Evolutionary conservation across 2,329 filamentous ascomycete species (phyloP), one percentile per base, ranked within the genome.

Genomic region (Dactylellina sp.): DNA sequence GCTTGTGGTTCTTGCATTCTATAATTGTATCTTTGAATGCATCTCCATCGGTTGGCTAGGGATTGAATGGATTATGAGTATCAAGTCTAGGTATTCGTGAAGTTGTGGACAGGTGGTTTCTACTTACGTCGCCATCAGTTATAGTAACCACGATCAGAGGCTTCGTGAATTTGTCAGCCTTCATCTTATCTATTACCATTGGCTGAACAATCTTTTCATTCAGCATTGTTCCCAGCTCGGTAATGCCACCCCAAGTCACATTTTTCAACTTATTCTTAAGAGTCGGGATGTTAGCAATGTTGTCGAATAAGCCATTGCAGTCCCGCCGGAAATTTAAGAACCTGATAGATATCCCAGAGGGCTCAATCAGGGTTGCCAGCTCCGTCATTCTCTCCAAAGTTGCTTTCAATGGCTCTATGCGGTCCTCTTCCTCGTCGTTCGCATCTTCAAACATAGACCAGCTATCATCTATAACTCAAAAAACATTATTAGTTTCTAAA

Each of bases 41-140:
- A 28, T 55, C 20, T 2, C 25, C 65, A 16, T 25, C 28, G 9
- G 22, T 37, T 1, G 65, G 65, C 65, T 71, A 53, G 44, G 7
- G n/a, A 35, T 7, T 20, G 25, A 44, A 59, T 9, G 37, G 7
- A 14, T 16, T 7, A 25, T 25, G 3, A 60, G 55, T 20, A 35
- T 3, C 3, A 12, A 12, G 4, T n/a, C 18, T 56, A 9, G 9
- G 40, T 28, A 7, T 25, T 6, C 7, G 24, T 32, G 18, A n/a
- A 32, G 32, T 11, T 9, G 11, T 32, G 2, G 12, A 32, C 22
- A 7, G 12, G n/a, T 25, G 2, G 25, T 18, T 16, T 12, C 16
- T n/a, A 66, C 65, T 56, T 72, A 72, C 66, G 11, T 25, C 44
- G 6, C 66, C 66, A 44, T 64, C 59, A 7, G 66, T 72, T 24